Evolutionary conservation across 768 basidiomycete species (phyloP).

Genomic region (Leucosporidium yakuticum): DNA sequence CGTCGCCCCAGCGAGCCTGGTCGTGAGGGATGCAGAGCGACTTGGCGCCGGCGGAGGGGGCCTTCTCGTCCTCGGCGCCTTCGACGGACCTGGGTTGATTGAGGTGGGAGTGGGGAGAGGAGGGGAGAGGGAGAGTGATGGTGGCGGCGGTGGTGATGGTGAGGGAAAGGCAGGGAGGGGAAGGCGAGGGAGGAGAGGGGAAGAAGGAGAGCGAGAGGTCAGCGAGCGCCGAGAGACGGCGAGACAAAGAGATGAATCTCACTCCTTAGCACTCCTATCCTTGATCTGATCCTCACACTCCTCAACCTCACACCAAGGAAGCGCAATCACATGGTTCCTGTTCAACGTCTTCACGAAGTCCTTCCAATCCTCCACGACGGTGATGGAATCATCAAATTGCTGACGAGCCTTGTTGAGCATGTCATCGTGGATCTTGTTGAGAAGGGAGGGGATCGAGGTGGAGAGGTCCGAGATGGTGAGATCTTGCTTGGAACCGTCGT

Average conservation of each 20-base stretch:
- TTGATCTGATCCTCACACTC: constrained; percentile 97
- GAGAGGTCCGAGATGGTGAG: constrained; percentile 53
- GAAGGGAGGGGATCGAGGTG: constrained; percentile 55
- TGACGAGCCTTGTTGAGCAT: constrained; percentile 77
- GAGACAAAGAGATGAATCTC: constrained; percentile 41
- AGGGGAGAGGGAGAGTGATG: neutral
- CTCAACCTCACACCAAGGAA: constrained; percentile 94
- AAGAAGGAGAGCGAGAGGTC: neutral
- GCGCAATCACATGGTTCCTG: constrained; percentile 72
- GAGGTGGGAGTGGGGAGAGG: constrained; percentile 6
- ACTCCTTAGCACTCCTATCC: constrained; percentile 81
- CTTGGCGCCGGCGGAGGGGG: constrained; percentile 95
- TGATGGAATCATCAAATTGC: constrained; percentile 63
- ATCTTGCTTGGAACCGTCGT: constrained; percentile 58
- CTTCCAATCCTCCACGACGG: constrained; percentile 77
- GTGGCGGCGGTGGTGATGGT: too few species aligned
- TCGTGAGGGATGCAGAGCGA: constrained; percentile 94
- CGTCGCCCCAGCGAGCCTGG: constrained; percentile 70
- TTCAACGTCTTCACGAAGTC: constrained; percentile 88
- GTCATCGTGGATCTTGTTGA: constrained; percentile 79
- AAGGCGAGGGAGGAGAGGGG: constrained; percentile 17
- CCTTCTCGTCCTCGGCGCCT: constrained; percentile 78
- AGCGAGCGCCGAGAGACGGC: neutral
- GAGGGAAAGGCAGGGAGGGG: too few species aligned
- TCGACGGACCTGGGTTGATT: constrained; percentile 56